A percentile compares a stretch with the other conserved stretches of the same genome.
Evolutionary conservation across 768 basidiomycete genomes (phyloP).

Genomic region (Leucocoprinus birnbaumii): DNA sequence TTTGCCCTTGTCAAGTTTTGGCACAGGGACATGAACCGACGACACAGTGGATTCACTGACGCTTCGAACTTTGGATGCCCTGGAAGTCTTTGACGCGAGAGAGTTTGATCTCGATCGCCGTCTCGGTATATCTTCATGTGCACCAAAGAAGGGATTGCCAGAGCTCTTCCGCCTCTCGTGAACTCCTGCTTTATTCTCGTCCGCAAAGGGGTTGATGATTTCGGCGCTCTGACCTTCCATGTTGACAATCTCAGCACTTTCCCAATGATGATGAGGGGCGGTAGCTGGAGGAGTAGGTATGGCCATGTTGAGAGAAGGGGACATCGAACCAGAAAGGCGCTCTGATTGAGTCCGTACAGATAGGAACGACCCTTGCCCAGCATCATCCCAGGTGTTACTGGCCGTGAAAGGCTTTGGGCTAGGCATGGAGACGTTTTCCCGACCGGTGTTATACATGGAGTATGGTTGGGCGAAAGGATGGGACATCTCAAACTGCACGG

Average conservation of each 20-base stretch:
- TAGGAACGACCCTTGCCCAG: slow-evolving; percentile 5
- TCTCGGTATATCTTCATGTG: slow-evolving; percentile 19
- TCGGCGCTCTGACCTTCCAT: slow-evolving; percentile 32
- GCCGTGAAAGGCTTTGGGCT: slow-evolving; percentile 1
- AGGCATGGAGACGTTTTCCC: slow-evolving; percentile 22
- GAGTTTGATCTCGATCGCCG: slow-evolving; percentile 37
- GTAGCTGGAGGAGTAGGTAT: slow-evolving; percentile 63
- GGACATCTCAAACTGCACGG: slow-evolving; percentile 33
- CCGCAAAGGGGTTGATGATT: slow-evolving; percentile 31
- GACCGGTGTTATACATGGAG: slow-evolving; percentile 27
- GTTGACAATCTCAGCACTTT: slow-evolving; percentile 64
- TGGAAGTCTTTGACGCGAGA: slow-evolving; percentile 18
- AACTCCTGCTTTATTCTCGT: slow-evolving; percentile 15
- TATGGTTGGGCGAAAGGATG: slow-evolving; percentile 62
- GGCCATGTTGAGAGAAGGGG: slow-evolving; percentile 47
- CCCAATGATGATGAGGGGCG: slow-evolving; percentile 55
- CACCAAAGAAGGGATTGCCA: slow-evolving; percentile 42
- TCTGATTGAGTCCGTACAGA: slow-evolving; percentile 9
- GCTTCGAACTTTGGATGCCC: slow-evolving; percentile 2
- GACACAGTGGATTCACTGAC: neutral
- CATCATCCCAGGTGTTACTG: slow-evolving; percentile 5
- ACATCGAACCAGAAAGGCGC: slow-evolving; percentile 37
- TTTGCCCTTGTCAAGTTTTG: slow-evolving; percentile 13
- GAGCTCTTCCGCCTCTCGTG: slow-evolving; percentile 31
- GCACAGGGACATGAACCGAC: slow-evolving; percentile 4